Conservation (phyloP, 371 early-diverging fungal species). For the Mortierella sp. region DNA sequence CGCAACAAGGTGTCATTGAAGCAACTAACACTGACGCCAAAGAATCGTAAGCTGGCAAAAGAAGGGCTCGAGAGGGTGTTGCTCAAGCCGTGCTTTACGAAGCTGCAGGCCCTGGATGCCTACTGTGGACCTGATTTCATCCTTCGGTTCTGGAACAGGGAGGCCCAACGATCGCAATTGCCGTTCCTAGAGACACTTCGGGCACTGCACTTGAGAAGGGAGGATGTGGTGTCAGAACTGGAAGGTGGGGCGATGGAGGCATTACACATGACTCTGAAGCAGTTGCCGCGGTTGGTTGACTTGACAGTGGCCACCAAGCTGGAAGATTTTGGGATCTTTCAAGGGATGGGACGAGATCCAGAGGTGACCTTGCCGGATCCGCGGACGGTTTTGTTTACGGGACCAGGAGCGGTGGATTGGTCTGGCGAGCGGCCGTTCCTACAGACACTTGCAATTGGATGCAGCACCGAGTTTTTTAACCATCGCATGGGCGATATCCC, state of each 20-base stretch:
- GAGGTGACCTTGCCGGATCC: neutral
- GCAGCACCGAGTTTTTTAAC: slow-evolving; percentile 18
- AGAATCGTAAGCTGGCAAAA: slow-evolving; percentile 14
- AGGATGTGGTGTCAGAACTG: neutral
- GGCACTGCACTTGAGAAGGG: slow-evolving; percentile 21
- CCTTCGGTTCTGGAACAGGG: slow-evolving; percentile 26
- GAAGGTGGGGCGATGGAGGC: neutral
- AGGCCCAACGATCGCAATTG: slow-evolving; percentile 19
- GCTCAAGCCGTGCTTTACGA: slow-evolving; percentile 18
- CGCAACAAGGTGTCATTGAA: slow-evolving; percentile 15
- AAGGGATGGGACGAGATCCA: slow-evolving; percentile 39
- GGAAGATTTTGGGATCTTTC: slow-evolving; percentile 25
- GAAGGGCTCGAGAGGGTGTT: slow-evolving; percentile 22
- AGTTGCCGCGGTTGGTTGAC: slow-evolving; percentile 35
- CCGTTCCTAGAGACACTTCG: slow-evolving; percentile 22
- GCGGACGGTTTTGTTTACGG: neutral
- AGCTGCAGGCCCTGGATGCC: slow-evolving; percentile 18
- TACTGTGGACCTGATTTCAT: slow-evolving; percentile 27
- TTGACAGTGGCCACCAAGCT: slow-evolving; percentile 28
- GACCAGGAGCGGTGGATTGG: slow-evolving; percentile 15
- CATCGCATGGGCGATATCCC: slow-evolving; percentile 15
- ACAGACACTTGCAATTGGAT: slow-evolving; percentile 34
- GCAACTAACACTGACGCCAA: slow-evolving; percentile 9
- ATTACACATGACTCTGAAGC: slow-evolving; percentile 30
- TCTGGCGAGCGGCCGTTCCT: slow-evolving; percentile 32